Conservation (phyloP, 83 land plant species). For the Thuja plicata region DNA sequence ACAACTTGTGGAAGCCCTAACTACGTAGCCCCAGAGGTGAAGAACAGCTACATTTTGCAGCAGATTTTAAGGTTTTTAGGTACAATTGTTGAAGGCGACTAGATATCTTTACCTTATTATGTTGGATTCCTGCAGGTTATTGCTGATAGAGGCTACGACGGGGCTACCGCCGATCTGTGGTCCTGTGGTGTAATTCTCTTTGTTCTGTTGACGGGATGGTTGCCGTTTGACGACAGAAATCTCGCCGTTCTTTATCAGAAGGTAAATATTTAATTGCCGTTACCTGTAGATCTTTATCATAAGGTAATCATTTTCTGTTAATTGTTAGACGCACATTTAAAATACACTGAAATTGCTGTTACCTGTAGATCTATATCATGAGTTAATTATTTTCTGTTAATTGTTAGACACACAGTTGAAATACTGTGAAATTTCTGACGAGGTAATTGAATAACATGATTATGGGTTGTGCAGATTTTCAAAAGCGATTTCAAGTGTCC, state of each 20-base stretch:
- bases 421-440: background rate
- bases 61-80: no score
- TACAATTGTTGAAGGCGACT: no score
- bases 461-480: conserved; percentile 37
- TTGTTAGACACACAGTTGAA: background rate
- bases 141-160: conserved; percentile 72
- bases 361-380: conserved; percentile 52
- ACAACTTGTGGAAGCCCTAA: conserved; percentile 86
- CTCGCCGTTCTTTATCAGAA: conserved; percentile 71
- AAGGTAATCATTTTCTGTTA: conserved; percentile 36
- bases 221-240: conserved; percentile 77
- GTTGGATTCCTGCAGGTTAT: conserved; percentile 35
- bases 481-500: conserved; percentile 61
- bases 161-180: conserved; percentile 69
- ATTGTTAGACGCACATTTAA: background rate
- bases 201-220: conserved; percentile 56
- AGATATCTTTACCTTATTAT: no score
- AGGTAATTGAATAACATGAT: background rate
- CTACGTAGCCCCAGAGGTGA: conserved; percentile 74
- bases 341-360: background rate
- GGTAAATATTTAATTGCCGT: conserved; percentile 24
- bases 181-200: conserved; percentile 78
- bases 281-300: conserved; percentile 40
- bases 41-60: no score
- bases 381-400: conserved; percentile 29